Conservation (phyloP, 1,284 basidiomycete species). For the Golubevia sp. region DNA sequence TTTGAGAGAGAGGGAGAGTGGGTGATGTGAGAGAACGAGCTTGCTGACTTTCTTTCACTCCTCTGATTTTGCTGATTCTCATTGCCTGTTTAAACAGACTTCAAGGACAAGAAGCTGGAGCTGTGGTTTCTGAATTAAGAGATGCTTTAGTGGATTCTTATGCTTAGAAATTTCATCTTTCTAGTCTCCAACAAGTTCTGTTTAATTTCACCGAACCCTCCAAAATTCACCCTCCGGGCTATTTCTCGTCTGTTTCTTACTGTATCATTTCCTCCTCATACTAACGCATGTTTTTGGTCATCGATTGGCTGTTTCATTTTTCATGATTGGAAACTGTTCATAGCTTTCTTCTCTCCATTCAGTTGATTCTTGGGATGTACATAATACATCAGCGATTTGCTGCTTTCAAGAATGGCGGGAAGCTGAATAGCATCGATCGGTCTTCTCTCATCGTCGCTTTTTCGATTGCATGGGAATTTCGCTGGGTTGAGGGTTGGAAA, state of each 20-base stretch:
- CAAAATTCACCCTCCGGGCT: not conserved
- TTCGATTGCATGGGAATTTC: too few relatives aligned
- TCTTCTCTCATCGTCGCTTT: too few relatives aligned
- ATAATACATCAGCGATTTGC: too few relatives aligned
- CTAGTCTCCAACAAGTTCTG: too few relatives aligned
- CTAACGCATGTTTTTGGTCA: too few relatives aligned
- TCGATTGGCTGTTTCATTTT: too few relatives aligned
- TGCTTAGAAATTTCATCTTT: constrained; percentile 18
- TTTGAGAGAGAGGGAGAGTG: not conserved
- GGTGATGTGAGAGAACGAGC: not conserved
- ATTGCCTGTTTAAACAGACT: not conserved
- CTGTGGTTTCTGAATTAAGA: constrained; percentile 50
- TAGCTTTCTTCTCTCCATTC: too few relatives aligned
- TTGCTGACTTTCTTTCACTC: not conserved
- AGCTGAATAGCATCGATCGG: too few relatives aligned
- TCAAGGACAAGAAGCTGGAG: constrained; percentile 30
- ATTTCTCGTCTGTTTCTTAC: not conserved
- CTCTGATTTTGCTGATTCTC: not conserved
- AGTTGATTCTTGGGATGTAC: too few relatives aligned
- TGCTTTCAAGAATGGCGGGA: too few relatives aligned
- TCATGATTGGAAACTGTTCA: too few relatives aligned
- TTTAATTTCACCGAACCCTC: not conserved
- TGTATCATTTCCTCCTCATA: not conserved
- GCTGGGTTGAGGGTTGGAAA: too few relatives aligned
- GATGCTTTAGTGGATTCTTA: constrained; percentile 59